Evolutionary conservation across 1,139 yeast genomes (phyloP).

Genomic region (Blastobotrys proliferans): DNA sequence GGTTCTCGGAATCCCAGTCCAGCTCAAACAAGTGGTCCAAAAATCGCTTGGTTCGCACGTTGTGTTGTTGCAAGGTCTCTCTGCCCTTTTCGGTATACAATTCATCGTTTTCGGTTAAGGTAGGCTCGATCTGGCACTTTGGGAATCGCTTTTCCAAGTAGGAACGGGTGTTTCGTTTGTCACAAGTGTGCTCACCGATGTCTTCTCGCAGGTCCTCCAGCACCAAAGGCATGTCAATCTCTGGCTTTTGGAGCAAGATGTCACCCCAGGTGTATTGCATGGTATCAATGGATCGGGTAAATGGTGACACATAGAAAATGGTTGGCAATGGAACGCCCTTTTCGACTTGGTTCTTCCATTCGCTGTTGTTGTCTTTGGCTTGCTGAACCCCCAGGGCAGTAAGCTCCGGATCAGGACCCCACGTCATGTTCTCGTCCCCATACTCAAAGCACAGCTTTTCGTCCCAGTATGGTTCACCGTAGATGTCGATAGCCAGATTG

Average conservation of each 20-base stretch:
- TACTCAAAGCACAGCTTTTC: constrained; percentile 39
- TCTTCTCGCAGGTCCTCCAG: constrained; percentile 62
- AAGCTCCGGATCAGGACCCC: constrained; percentile 62
- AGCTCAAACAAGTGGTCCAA: constrained; percentile 45
- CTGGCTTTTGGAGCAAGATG: constrained; percentile 23
- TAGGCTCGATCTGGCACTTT: constrained; percentile 37
- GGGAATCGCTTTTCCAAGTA: constrained; percentile 41
- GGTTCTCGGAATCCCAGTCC: constrained; percentile 27
- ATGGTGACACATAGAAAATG: constrained; percentile 58
- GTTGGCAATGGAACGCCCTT: constrained; percentile 52
- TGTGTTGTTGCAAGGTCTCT: constrained; percentile 48
- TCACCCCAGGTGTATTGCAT: constrained; percentile 55
- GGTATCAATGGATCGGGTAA: constrained; percentile 59
- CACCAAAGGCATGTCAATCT: constrained; percentile 38
- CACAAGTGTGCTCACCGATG: constrained; percentile 65
- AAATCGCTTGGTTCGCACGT: constrained; percentile 46
- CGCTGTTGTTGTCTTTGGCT: constrained; percentile 42
- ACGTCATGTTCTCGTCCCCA: constrained; percentile 48
- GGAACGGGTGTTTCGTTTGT: constrained; percentile 47
- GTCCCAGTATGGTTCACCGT: constrained; percentile 58
- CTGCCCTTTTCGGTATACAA: constrained; percentile 42
- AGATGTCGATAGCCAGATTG: constrained; percentile 55
- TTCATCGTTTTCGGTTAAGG: constrained; percentile 49
- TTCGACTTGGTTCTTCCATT: constrained; percentile 42
- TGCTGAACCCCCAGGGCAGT: constrained; percentile 57